Base-by-base conservation (phyloP, 768 basidiomycete species). In the Panellus pusillus region DNA sequence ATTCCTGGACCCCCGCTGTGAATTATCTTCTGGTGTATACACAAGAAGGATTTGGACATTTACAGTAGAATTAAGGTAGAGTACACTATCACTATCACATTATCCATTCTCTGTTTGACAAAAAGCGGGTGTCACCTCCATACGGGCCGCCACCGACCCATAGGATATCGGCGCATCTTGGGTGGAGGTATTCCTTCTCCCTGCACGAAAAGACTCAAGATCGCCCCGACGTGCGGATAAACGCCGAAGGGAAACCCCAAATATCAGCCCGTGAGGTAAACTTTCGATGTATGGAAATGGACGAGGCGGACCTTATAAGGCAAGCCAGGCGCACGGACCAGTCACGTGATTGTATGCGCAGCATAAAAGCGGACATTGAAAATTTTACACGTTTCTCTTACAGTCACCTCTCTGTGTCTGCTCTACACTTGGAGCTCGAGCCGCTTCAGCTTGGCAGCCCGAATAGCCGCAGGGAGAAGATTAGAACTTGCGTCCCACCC, bases 251-350 rank as follows among this genome's bases (percentile, higher is more conserved):
- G 72, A 71, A 69, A 75, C 73, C 83, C 78, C 85, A 87, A 87
- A 87, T 86, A 86, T 85, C 82, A 78, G 74, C 77, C 75, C 65
- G 68, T 72, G 73, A 84, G 84, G 86, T 87, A 78, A 68, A 87
- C 84, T 87, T 87, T 86, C 85, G 76, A 76, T 73, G 55, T 68
- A 60, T 42, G 18, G 4, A 3, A 7, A 8, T 9, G 4, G 19
- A 27, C 19, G 9, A 9, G 8, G 27, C 41, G 36, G 31, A 46
- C 20, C 43, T 62, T 45, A 58, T 55, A 66, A 57, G 38, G 41
- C 39, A 24, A 9, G n/a, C 66, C 66, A 66, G 44, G 72, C 74
- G 80, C 82, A 83, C 81, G 77, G 82, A 80, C 82, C 82, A 76
- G 6, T 42, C 9, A 48, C 50, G 19, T 44, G 18, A 24, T 1